phyloP scores from a whole-genome alignment of 495 filamentous ascomycete species.

The Paragyromitra xinjiangensis region DNA sequence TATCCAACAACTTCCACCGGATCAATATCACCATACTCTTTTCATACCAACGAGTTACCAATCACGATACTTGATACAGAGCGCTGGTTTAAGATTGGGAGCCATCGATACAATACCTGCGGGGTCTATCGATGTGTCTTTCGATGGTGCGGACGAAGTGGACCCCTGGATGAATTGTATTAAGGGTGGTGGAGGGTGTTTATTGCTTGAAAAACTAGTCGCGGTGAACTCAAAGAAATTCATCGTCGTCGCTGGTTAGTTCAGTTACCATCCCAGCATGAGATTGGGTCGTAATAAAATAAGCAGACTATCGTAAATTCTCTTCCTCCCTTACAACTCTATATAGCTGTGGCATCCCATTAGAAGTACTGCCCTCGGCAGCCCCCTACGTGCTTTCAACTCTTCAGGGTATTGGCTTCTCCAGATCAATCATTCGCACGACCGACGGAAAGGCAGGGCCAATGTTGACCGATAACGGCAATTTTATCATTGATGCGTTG shows the following conservation, averaged over 20 bases:
- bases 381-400: conserved; percentile 74
- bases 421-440: conserved; percentile 72
- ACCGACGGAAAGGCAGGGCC: conserved; percentile 75
- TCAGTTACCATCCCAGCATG: not conserved
- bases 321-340: conserved; percentile 73
- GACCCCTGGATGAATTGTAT: conserved; percentile 92
- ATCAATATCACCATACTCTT: conserved; percentile 67
- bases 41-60: conserved; percentile 92
- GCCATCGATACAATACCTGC: conserved; percentile 67
- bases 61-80: conserved; percentile 78
- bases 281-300: not conserved
- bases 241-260: conserved; percentile 83
- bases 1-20: conserved; percentile 73
- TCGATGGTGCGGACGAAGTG: conserved; percentile 95
- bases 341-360: conserved; percentile 80
- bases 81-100: conserved; percentile 75
- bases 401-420: conserved; percentile 72
- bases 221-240: conserved; percentile 83
- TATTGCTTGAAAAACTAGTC: conserved; percentile 96
- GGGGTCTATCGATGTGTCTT: conserved; percentile 74
- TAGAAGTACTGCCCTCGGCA: conserved; percentile 87
- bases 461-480: conserved; percentile 86
- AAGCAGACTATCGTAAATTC: conserved; percentile 80
- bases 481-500: conserved; percentile 89
- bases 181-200: conserved; percentile 92